Conservation (phyloP, 495 filamentous ascomycete genomes). For the Daldinia vernicosa region DNA sequence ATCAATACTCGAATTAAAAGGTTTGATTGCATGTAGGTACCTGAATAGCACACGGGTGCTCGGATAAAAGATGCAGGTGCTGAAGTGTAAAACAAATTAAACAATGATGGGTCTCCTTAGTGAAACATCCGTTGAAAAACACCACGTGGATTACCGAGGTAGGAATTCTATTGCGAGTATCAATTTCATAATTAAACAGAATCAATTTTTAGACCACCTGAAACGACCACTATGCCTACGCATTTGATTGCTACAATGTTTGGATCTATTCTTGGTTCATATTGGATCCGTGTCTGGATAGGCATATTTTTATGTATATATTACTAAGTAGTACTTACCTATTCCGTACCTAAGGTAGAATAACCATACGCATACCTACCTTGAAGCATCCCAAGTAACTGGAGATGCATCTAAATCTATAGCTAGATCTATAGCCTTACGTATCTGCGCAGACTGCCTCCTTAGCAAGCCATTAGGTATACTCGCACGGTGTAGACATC, state of each 20-base stretch:
- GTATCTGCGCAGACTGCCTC: background rate
- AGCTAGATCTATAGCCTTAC: no score
- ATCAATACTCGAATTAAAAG: background rate
- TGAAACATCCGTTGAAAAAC: conserved; percentile 21
- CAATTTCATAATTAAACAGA: background rate
- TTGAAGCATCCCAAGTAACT: no score
- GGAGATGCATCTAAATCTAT: no score
- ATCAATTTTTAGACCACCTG: background rate
- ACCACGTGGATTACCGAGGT: conserved; percentile 29
- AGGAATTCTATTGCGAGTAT: conserved; percentile 6
- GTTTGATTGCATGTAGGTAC: background rate
- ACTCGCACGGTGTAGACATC: conserved; percentile 26
- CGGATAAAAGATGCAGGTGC: background rate
- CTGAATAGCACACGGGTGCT: background rate
- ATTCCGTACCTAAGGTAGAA: no score
- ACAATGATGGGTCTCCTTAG: conserved; percentile 1
- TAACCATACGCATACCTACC: no score
- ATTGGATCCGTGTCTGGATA: no score
- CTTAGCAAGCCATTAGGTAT: background rate
- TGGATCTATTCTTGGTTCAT: no score
- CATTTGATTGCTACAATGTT: background rate
- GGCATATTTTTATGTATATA: no score
- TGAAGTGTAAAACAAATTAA: conserved; percentile 3
- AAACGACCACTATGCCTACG: background rate
- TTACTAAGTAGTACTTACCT: no score